Evolutionary conservation across 1,284 basidiomycete genomes (phyloP).

Genomic region (Grifola frondosa): DNA sequence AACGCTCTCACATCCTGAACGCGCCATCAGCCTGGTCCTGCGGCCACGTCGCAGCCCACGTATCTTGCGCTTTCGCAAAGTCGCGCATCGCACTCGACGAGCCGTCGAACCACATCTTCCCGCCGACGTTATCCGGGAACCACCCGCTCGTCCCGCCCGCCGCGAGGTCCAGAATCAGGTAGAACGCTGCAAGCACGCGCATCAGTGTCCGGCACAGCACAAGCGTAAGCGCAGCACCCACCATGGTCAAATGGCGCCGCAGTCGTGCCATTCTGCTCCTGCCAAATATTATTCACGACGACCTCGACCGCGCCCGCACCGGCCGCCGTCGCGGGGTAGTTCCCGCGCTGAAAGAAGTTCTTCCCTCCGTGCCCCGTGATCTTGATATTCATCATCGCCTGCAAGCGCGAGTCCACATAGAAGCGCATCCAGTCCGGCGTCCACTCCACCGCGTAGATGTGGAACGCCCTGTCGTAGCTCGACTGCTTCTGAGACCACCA

Average conservation of each 20-base stretch:
- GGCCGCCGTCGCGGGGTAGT: conserved; percentile 35
- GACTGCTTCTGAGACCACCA: conserved; percentile 68
- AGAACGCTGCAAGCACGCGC: conserved; percentile 57
- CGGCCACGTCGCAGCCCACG: conserved; percentile 76
- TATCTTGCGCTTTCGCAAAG: conserved; percentile 60
- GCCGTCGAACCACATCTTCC: conserved; percentile 80
- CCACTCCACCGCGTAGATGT: conserved; percentile 81
- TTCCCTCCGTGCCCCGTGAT: conserved; percentile 39
- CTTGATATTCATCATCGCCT: conserved; percentile 50
- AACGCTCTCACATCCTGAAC: conserved; percentile 65
- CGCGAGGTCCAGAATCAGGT: conserved; percentile 78
- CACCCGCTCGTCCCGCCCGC: conserved; percentile 86
- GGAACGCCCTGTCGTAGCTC: conserved; percentile 64
- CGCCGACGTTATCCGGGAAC: conserved; percentile 76
- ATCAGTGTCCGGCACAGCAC: conserved; percentile 4
- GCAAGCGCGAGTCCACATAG: conserved; percentile 46
- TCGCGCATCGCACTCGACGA: conserved; percentile 66
- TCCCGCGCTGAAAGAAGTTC: conserved; percentile 38
- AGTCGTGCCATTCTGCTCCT: conserved; percentile 40
- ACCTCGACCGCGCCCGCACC: conserved; percentile 50
- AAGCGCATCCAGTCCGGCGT: conserved; percentile 67
- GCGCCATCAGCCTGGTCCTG: conserved; percentile 57
- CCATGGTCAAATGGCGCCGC: conserved; percentile 79
- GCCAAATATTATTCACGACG: conserved; percentile 50
- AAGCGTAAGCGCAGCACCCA: conserved; percentile 28